Conservation (phyloP, 1,139 yeast species). For the Geotrichum australiense region DNA sequence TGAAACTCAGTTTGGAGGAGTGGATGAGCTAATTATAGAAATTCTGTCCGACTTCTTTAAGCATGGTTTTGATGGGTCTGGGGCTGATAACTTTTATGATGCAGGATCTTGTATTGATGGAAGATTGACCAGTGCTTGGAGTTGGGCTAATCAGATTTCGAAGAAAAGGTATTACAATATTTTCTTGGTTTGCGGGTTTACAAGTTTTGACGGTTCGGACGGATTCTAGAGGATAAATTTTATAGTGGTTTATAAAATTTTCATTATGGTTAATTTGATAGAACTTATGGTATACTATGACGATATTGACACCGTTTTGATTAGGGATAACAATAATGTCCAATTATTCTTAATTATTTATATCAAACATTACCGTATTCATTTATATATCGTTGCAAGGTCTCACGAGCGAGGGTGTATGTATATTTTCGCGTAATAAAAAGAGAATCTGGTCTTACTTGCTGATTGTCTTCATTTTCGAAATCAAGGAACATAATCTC, state of each 20-base stretch:
- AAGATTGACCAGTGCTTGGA: slow-evolving; percentile 70
- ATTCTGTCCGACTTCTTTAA: slow-evolving; percentile 62
- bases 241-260: neutral
- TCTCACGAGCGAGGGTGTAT: too few relatives aligned
- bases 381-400: too few relatives aligned
- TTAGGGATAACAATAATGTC: too few relatives aligned
- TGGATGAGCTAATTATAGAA: slow-evolving; percentile 38
- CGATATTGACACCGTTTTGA: too few relatives aligned
- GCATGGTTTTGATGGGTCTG: slow-evolving; percentile 71
- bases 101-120: slow-evolving; percentile 80
- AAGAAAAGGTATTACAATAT: slow-evolving; percentile 57
- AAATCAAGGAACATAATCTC: too few relatives aligned
- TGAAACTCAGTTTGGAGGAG: slow-evolving; percentile 47
- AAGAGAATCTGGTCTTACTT: too few relatives aligned
- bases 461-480: too few relatives aligned
- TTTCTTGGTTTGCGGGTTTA: slow-evolving; percentile 60
- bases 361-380: too few relatives aligned
- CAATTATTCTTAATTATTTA: too few relatives aligned
- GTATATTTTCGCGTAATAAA: too few relatives aligned
- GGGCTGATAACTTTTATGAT: slow-evolving; percentile 71
- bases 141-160: slow-evolving; percentile 61
- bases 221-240: slow-evolving; percentile 35
- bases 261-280: too few relatives aligned
- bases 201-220: slow-evolving; percentile 67
- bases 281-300: too few relatives aligned